Conservation (phyloP, 148 eudicot species). For the Rhododendron simsii region DNA sequence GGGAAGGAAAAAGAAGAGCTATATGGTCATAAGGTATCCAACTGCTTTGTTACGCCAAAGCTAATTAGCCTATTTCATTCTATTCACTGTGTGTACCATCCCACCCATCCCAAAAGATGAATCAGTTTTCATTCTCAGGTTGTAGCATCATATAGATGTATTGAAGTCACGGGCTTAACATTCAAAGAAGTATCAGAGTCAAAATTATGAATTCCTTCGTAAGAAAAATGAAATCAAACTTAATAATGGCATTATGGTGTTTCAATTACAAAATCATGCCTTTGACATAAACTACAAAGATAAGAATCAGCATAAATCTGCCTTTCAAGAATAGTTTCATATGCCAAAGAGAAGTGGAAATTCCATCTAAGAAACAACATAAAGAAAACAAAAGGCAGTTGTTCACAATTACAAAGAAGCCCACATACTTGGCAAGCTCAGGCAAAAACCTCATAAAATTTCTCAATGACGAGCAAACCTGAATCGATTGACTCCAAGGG, state of each 20-base stretch:
- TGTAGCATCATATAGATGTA: background rate
- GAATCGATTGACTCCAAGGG: constrained; percentile 95
- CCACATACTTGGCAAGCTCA: constrained; percentile 24
- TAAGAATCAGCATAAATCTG: background rate
- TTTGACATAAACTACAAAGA: background rate
- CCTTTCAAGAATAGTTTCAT: background rate
- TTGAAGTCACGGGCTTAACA: background rate
- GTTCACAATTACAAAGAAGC: constrained; percentile 13
- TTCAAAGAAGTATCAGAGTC: background rate
- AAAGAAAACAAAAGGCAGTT: background rate
- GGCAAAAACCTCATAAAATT: constrained; percentile 79
- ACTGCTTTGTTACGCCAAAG: background rate
- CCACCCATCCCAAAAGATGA: background rate
- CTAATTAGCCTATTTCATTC: background rate
- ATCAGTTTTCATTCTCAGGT: background rate
- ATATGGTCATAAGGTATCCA: background rate
- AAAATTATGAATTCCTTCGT: background rate
- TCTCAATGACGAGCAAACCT: constrained; percentile 87
- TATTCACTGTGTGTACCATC: background rate
- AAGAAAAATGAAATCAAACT: background rate
- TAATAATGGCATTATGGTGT: background rate
- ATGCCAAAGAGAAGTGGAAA: background rate
- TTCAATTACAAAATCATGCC: background rate
- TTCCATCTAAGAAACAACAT: background rate
- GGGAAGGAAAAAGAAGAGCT: background rate